These are phyloP conservation scores for Aureobasidium sp. DNA, from an alignment of 2,329 filamentous ascomycete species.

Conservation along the genomic window DNA sequence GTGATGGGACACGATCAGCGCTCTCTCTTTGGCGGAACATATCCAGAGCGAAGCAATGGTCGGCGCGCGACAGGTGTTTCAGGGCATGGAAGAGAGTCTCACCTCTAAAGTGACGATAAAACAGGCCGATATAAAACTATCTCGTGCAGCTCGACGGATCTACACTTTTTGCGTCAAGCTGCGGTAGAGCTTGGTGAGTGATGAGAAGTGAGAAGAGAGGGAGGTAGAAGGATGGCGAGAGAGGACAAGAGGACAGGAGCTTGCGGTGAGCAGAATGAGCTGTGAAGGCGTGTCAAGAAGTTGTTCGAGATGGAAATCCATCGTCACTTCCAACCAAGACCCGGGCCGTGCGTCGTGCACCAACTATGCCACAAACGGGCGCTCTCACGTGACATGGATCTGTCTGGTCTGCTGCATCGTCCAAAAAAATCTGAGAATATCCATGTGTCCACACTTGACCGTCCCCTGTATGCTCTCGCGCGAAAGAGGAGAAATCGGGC, in stretches of 20 bases:
- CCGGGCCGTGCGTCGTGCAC: not conserved
- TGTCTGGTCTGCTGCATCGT: not conserved
- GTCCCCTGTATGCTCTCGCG: not conserved
- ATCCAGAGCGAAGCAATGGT: not conserved
- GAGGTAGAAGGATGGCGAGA: not conserved
- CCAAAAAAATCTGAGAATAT: not conserved
- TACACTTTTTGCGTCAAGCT: slow-evolving; percentile 12
- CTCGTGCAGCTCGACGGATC: slow-evolving; percentile 11
- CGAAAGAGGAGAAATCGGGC: not conserved
- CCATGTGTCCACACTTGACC: not conserved
- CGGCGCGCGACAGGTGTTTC: not conserved
- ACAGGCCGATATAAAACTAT: slow-evolving; percentile 13
- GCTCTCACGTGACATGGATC: not conserved
- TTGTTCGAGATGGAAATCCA: not conserved
- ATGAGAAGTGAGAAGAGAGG: not conserved
- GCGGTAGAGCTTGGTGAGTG: not conserved
- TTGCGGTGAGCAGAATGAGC: slow-evolving; percentile 2
- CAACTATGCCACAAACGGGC: not conserved
- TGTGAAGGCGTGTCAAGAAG: not conserved
- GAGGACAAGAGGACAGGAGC: not conserved
- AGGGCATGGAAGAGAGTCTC: not conserved
- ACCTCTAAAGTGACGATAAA: slow-evolving; percentile 11
- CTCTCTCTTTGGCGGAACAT: not conserved
- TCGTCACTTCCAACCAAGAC: not conserved
- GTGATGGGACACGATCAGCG: not conserved